Percentiles rank a stretch among this genome's conserved stretches.
Evolutionary conservation across 1,284 basidiomycete genomes (phyloP).

Genomic region (Pseudozyma hubeiensis): DNA sequence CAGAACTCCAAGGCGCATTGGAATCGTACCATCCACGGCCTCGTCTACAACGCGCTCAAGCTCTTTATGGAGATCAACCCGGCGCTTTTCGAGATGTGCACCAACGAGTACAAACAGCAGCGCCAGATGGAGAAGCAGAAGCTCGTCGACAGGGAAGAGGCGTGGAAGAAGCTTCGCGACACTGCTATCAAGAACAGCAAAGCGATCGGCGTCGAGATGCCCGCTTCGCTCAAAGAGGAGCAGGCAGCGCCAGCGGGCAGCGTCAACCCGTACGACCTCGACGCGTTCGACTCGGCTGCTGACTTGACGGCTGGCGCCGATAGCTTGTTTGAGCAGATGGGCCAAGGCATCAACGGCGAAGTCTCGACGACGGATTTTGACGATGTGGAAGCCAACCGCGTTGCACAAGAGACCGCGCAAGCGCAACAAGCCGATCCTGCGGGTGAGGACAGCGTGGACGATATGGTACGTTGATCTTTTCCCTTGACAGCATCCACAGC

Average conservation of each 20-base stretch:
- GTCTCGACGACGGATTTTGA: conserved; percentile 63
- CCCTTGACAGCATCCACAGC: background rate
- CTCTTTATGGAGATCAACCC: conserved; percentile 99
- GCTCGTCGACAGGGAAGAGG: conserved; percentile 58
- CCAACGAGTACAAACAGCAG: conserved; percentile 91
- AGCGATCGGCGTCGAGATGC: conserved; percentile 53
- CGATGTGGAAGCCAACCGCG: conserved; percentile 51
- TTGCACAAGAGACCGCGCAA: conserved; percentile 39
- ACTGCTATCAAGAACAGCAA: conserved; percentile 62
- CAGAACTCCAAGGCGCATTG: conserved; percentile 97
- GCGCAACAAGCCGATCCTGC: conserved; percentile 20
- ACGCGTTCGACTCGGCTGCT: conserved; percentile 47
- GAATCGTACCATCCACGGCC: conserved; percentile 98
- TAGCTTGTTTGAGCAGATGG: conserved; percentile 37
- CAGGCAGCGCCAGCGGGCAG: conserved; percentile 52
- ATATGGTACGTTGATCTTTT: conserved; percentile 47
- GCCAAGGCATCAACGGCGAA: conserved; percentile 52
- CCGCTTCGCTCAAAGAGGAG: conserved; percentile 56
- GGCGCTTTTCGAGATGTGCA: conserved; percentile 90
- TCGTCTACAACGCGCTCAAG: conserved; percentile 98
- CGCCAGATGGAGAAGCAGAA: conserved; percentile 70
- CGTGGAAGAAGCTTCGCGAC: conserved; percentile 61
- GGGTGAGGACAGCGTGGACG: conserved; percentile 49
- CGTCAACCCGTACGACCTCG: conserved; percentile 51
- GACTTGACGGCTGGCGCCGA: conserved; percentile 47